These are phyloP conservation scores for Cronartium ribicola DNA, from an alignment of 1,284 basidiomycete genomes.

Conservation along the genomic window DNA sequence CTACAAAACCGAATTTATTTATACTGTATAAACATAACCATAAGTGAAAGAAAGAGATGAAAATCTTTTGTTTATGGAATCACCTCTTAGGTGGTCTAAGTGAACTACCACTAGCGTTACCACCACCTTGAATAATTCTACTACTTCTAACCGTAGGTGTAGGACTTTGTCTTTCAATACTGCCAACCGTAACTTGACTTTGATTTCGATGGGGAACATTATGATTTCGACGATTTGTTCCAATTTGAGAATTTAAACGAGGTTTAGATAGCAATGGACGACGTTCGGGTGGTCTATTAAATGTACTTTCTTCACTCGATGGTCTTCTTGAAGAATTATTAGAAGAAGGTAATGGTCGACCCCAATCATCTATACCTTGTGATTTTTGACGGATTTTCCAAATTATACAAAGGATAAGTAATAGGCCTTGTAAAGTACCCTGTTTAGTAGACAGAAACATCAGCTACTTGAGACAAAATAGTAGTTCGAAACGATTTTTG, in stretches of 20 bases:
- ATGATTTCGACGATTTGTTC: not conserved
- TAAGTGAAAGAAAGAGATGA: too few species aligned
- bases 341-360: constrained; percentile 58
- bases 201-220: not conserved
- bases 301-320: not conserved
- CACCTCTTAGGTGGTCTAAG: not conserved
- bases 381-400: constrained; percentile 53
- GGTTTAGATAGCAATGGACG: not conserved
- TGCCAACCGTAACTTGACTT: not conserved
- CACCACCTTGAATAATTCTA: not conserved
- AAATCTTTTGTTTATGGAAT: too few species aligned
- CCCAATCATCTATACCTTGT: constrained; percentile 88
- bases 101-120: not conserved
- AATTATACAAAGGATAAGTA: constrained; percentile 59
- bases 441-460: constrained; percentile 2
- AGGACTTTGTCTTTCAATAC: not conserved
- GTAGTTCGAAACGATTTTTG: not conserved
- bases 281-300: not conserved
- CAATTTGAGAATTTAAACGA: not conserved
- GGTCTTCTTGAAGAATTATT: not conserved
- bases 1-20: too few species aligned
- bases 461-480: not conserved
- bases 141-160: not conserved
- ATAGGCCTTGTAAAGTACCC: constrained; percentile 74
- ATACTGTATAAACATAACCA: too few species aligned